Evolutionary conservation across 2,329 filamentous ascomycete species (phyloP), one percentile per base, ranked within the genome.

Genomic region (Dendryphion nanum): DNA sequence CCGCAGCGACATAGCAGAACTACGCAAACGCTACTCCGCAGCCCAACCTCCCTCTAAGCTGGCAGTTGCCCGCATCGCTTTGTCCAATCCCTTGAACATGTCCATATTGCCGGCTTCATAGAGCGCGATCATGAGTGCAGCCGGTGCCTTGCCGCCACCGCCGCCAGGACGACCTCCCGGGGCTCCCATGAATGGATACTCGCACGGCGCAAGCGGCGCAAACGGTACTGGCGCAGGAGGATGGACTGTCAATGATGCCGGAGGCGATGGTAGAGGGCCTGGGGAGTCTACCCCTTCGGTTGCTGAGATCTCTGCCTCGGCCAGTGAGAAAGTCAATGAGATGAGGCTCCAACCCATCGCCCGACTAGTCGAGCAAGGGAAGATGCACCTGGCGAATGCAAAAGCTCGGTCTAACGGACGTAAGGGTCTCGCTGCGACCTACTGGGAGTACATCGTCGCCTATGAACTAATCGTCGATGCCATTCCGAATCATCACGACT

Each of bases 391-490:
- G 41, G 61, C 53, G 26, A 61, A 62, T 31, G 83, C 86, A 24
- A 77, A 81, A 36, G 72, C 75, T 40, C 53, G 82, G 41, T 48
- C 63, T 18, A 39, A 42, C 32, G 50, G 40, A 21, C 59, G 63
- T 24, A 21, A 77, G 78, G 44, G 66, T 71, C 79, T 82, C 4
- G 89, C 93, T 12, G 57, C 66, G 81, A 90, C 90, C 3, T 84
- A 95, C 38, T 79, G 85, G 48, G 86, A 95, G 44, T 97, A 91
- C 58, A 77, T 97, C 41, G 80, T 84, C 46, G 87, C 90, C 8
- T 89, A 79, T 42, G 82, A 89, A 40, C 85, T 96, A 38, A 78
- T 86, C 12, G 76, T 89, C 35, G 82, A 91, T 39, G 71, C 83
- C 29, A 83, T 97, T 18, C 86, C 87, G 2, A 75, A 75, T 23